Evolutionary conservation across 306 rosid species (phyloP).

Genomic region (Vachellia pachyceras): DNA sequence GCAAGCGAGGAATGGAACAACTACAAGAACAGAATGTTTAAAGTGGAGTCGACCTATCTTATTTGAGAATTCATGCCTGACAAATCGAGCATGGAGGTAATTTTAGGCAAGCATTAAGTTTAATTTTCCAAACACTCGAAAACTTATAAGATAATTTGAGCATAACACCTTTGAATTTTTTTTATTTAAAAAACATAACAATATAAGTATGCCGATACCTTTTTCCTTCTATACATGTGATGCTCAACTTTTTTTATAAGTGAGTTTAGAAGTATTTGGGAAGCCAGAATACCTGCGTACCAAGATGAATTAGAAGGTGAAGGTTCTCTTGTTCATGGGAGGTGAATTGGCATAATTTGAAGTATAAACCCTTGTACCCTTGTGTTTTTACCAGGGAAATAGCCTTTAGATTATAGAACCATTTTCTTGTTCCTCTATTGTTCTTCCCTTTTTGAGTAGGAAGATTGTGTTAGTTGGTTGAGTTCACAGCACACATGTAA

Average conservation of each 20-base stretch:
- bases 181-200: not conserved
- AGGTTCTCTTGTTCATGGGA: not conserved
- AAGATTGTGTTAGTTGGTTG: conserved; percentile 37
- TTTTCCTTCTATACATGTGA: not conserved
- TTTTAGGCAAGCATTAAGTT: not conserved
- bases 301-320: not conserved
- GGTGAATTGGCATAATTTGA: not conserved
- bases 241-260: not conserved
- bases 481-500: conserved; percentile 53
- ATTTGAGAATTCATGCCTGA: conserved; percentile 24
- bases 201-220: not conserved
- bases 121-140: not conserved
- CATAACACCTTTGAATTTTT: not conserved
- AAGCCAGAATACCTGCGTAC: not conserved
- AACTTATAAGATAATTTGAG: conserved; percentile 5
- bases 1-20: conserved; percentile 12
- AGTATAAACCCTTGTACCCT: not conserved
- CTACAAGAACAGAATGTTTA: conserved; percentile 26
- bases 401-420: conserved; percentile 20
- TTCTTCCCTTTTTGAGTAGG: conserved; percentile 43
- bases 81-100: conserved; percentile 30
- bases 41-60: conserved; percentile 31
- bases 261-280: not conserved
- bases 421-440: conserved; percentile 9
- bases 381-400: not conserved